Evolutionary conservation across 495 filamentous ascomycete genomes (phyloP).

Genomic region (Tuber indicum): DNA sequence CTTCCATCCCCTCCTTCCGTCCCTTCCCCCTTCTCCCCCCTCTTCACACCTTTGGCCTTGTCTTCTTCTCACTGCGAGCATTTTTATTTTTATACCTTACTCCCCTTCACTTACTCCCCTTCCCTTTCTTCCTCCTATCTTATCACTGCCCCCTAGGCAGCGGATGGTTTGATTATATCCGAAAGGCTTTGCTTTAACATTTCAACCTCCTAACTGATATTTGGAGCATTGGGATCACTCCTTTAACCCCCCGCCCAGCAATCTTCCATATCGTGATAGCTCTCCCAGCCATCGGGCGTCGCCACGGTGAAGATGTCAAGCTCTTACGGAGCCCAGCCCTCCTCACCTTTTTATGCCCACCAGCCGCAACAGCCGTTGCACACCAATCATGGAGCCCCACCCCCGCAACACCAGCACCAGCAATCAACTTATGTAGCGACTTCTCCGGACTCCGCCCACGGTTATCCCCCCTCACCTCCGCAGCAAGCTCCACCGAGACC

Average conservation of each 20-base stretch:
- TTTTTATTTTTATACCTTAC: neutral
- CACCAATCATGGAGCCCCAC: neutral
- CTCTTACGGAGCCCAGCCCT: conserved; percentile 16
- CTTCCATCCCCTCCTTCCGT: neutral
- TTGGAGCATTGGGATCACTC: neutral
- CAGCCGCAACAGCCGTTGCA: neutral
- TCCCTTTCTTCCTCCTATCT: neutral
- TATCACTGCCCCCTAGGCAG: neutral
- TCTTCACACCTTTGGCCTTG: neutral
- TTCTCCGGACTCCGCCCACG: conserved; percentile 24
- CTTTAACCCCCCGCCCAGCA: neutral
- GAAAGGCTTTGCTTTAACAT: neutral
- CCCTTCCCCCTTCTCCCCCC: neutral
- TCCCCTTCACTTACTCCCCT: neutral
- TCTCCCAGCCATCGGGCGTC: conserved; percentile 28
- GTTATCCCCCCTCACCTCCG: conserved; percentile 29
- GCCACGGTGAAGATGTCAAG: conserved; percentile 21
- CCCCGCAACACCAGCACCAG: conserved; percentile 18
- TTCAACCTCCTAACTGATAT: neutral
- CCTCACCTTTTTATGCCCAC: conserved; percentile 23
- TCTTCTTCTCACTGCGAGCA: neutral
- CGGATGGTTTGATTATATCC: neutral
- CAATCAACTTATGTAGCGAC: conserved; percentile 9
- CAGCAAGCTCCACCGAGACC: conserved; percentile 29
- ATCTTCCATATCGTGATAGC: conserved; percentile 11